Evolutionary conservation across 805 yeast species (phyloP).

Genomic region (Pichia insulana): DNA sequence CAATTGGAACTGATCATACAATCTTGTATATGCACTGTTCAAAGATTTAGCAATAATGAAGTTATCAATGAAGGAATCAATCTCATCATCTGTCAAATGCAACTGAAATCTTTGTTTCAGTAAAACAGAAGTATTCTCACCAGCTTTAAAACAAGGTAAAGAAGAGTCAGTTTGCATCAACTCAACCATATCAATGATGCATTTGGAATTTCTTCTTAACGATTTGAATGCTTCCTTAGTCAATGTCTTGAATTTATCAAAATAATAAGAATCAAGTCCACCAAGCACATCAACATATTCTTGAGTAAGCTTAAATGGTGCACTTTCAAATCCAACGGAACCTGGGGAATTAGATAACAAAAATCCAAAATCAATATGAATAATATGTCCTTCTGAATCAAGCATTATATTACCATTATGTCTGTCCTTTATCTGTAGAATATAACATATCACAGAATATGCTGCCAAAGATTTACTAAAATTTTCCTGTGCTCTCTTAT

Average conservation of each 20-base stretch:
- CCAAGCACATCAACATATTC: constrained; percentile 89
- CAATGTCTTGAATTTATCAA: constrained; percentile 48
- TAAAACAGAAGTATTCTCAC: constrained; percentile 72
- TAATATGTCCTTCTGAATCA: constrained; percentile 90
- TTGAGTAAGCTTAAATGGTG: constrained; percentile 86
- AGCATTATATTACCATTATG: constrained; percentile 97
- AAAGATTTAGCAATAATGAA: constrained; percentile 69
- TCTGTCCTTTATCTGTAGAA: constrained; percentile 89
- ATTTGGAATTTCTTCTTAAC: constrained; percentile 64
- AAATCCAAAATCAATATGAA: constrained; percentile 94
- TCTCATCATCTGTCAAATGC: constrained; percentile 62
- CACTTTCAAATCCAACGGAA: constrained; percentile 93
- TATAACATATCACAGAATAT: constrained; percentile 82
- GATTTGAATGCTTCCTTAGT: constrained; percentile 69
- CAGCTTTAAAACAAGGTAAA: constrained; percentile 86
- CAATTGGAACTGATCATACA: constrained; percentile 92
- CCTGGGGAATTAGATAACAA: constrained; percentile 92
- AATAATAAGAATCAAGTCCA: constrained; percentile 58
- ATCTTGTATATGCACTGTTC: constrained; percentile 82
- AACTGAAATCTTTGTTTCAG: constrained; percentile 76
- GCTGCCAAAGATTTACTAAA: constrained; percentile 85
- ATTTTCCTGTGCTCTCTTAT: constrained; percentile 70
- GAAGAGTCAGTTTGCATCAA: constrained; percentile 88
- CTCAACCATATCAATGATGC: constrained; percentile 75
- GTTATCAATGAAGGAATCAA: constrained; percentile 71